Percentiles rank a stretch among this genome's conserved stretches.
Evolutionary conservation across 2,329 filamentous ascomycete genomes (phyloP).

Genomic region (Davidsoniella eucalypti): DNA sequence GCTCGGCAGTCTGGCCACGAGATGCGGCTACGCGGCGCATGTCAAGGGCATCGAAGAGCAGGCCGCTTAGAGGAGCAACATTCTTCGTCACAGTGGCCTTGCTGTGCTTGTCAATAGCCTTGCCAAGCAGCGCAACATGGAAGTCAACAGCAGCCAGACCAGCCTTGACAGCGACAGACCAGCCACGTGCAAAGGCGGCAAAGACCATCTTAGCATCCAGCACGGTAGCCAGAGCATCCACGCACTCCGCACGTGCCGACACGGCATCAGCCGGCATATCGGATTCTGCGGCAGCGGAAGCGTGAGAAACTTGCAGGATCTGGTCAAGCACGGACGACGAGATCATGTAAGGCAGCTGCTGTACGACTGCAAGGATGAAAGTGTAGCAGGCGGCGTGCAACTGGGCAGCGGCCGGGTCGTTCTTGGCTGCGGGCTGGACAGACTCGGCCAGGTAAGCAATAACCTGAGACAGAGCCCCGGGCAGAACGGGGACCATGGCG

Average conservation of each 20-base stretch:
- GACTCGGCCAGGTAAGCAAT: constrained; percentile 55
- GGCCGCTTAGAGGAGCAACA: constrained; percentile 47
- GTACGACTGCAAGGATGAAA: constrained; percentile 61
- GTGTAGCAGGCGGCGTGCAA: constrained; percentile 72
- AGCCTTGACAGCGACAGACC: constrained; percentile 43
- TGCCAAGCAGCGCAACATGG: constrained; percentile 50
- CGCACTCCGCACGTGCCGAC: constrained; percentile 49
- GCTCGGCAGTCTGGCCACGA: constrained; percentile 28
- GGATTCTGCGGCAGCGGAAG: constrained; percentile 45
- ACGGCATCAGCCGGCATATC: constrained; percentile 42
- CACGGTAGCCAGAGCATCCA: constrained; percentile 59
- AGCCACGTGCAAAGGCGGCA: constrained; percentile 54
- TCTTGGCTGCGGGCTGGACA: constrained; percentile 27
- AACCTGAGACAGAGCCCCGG: constrained; percentile 54
- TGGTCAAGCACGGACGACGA: constrained; percentile 57
- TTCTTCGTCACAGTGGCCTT: constrained; percentile 70
- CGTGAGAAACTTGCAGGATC: constrained; percentile 55
- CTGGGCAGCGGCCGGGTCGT: constrained; percentile 34
- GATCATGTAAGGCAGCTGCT: constrained; percentile 80
- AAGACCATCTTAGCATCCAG: constrained; percentile 66
- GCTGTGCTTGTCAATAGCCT: constrained; percentile 57
- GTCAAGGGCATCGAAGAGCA: constrained; percentile 45
- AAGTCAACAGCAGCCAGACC: constrained; percentile 51
- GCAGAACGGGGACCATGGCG: constrained; percentile 68
- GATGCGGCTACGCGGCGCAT: constrained; percentile 40